Base-by-base conservation (phyloP, 768 basidiomycete genomes). In the Russula ochroleuca region DNA sequence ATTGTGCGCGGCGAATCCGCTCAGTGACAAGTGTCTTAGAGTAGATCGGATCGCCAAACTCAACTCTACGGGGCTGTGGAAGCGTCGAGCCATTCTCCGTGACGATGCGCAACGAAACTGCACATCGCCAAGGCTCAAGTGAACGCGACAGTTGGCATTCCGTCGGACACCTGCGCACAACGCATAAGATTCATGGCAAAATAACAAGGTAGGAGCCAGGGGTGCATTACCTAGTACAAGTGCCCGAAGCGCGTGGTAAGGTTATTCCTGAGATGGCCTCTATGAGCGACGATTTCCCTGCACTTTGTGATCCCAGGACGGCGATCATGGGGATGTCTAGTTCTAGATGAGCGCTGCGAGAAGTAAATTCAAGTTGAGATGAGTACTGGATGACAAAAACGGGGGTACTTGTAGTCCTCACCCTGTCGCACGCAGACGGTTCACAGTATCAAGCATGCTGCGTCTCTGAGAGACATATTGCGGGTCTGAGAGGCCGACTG, bases 231-330 rank as follows among this genome's bases (percentile, higher is more conserved):
- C 89, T 78, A 0, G 89, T 92, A 64, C 89, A 90, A 0, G 88
- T 90, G 0, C 89, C 89, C 19, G 83, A 76, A 0, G 85, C 85
- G 5, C 87, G 80, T 19, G 89, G 88, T 0, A 91, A 74, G 0
- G 81, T 86, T 14, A 90, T 82, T 0, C 88, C 86, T 0, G 87
- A 88, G 50, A 91, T 89, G 0, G 85, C 80, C 66, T 92, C 88
- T 15, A 91, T 90, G 2, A 90, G 78, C 0, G 89, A 90, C 0
- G 87, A 88, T 67, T 90, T 90, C 0, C 89, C 89, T 0, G 86
- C 86, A 45, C 84, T 86, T 66, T 91, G 90, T 0, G 79, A 81
- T 0, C 90, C 89, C n/a, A 89, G 81, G 47, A 89, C 89, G 0
- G 83, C 86, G 28, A 91, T 89, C 65, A 83, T 81, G 0, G 90